These are phyloP conservation scores for Rutidosis leptorrhynchoides DNA, from an alignment of 129 eudicot species.

Conservation along the genomic window DNA sequence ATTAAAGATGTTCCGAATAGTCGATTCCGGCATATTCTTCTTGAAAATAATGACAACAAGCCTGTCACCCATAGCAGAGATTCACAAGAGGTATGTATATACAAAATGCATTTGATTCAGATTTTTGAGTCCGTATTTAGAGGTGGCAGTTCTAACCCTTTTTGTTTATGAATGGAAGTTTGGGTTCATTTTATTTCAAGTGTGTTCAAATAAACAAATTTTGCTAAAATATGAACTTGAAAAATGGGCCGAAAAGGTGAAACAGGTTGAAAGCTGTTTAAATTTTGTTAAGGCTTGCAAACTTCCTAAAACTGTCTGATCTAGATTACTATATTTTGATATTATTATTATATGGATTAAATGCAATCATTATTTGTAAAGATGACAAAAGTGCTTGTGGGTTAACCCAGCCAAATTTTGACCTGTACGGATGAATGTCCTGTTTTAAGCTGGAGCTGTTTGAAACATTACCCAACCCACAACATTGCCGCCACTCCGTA, in stretches of 20 bases:
- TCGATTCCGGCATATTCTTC: slow-evolving; percentile 82
- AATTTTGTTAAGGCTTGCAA: background rate
- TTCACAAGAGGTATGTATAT: slow-evolving; percentile 89
- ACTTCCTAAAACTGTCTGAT: background rate
- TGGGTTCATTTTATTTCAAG: background rate
- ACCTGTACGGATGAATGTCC: background rate
- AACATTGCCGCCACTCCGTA: background rate
- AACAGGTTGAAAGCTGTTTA: background rate
- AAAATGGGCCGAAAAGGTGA: background rate
- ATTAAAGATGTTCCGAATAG: slow-evolving; percentile 83
- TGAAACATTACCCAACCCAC: background rate
- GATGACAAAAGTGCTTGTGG: background rate
- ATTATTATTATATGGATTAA: background rate
- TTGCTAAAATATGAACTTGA: background rate
- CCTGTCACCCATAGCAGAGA: slow-evolving; percentile 98
- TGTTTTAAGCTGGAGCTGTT: background rate
- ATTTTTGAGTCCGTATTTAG: background rate
- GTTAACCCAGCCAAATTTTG: background rate
- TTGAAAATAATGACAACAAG: slow-evolving; percentile 84
- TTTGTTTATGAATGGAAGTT: background rate
- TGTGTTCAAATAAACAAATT: background rate
- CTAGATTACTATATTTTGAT: background rate
- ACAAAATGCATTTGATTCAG: background rate
- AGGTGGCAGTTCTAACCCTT: background rate
- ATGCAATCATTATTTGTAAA: background rate